Base-by-base conservation (phyloP, 768 basidiomycete species). In the Mycena sanguinolenta region DNA sequence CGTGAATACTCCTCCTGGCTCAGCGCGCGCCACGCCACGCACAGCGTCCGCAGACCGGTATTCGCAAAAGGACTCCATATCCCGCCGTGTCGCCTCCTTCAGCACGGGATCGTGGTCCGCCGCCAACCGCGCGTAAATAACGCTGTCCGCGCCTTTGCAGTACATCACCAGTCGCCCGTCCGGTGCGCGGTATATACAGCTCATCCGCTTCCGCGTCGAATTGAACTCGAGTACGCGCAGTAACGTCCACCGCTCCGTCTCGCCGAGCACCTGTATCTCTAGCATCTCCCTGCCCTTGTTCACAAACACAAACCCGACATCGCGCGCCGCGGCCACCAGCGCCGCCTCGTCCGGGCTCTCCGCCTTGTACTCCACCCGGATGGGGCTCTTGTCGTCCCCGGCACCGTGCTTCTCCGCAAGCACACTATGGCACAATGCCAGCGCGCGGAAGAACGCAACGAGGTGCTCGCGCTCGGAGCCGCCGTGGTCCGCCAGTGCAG, bases 341-440 rank as follows among this genome's bases (percentile, higher is more conserved):
- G 97, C 97, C 0, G 95, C 93, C 83, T 99, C 97, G 76, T 99
- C 97, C 10, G 97, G 97, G 23, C 92, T 94, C 81, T 99, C 97
- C 0, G 98, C 96, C 82, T 97, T 98, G 87, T 98, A 99, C 76
- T 95, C 90, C 61, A 99, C 89, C n/a, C n/a, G n/a, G n/a, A n/a
- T n/a, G n/a, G n/a, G n/a, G n/a, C n/a, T n/a, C n/a, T n/a, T n/a
- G n/a, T n/a, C n/a, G n/a, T n/a, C n/a, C 21, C 85, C 87, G 58
- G 93, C 92, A 0, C 92, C 95, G 49, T 84, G 87, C 77, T 96
- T 88, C 44, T 92, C 83, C 21, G 84, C 86, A 49, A 99, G 86
- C 30, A 97, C 98, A 1, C 97, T 97, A 79, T 99, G 98, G 80
- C 98, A 99, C 4, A 99, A 86, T 14, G 93, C 93, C 53, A 99